A percentile compares a stretch with the other conserved stretches of the same genome.
phyloP scores from a whole-genome alignment of 495 filamentous ascomycete species.

The Hyaloscypha variabilis region DNA sequence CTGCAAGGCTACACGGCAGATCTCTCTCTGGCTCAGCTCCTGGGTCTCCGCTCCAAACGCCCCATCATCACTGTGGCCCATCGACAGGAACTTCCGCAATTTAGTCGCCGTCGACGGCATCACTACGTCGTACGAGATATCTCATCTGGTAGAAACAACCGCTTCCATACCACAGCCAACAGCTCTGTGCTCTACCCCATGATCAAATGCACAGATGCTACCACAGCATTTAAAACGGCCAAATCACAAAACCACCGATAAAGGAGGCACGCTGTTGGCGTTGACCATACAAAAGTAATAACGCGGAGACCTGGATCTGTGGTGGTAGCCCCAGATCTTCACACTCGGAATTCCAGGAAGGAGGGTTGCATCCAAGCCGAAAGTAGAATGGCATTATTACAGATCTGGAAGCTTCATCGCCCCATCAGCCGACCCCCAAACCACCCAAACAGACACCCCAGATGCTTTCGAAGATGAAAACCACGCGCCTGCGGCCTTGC shows the following conservation, averaged over 20 bases:
- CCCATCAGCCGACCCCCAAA: not conserved
- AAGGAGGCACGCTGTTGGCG: not conserved
- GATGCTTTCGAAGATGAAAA: not conserved
- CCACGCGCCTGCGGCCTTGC: not conserved
- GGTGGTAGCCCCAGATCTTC: not conserved
- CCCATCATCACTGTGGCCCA: not conserved
- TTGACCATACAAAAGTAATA: not conserved
- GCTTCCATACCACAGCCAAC: not conserved
- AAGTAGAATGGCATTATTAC: slow-evolving; percentile 3
- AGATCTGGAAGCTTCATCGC: not conserved
- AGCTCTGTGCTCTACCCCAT: not conserved
- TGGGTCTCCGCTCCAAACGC: not conserved
- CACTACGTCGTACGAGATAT: not conserved
- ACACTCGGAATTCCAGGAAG: not conserved
- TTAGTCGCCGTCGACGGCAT: not conserved
- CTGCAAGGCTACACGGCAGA: slow-evolving; percentile 4
- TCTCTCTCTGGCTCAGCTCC: not conserved
- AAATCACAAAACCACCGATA: not conserved
- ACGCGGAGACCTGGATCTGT: not conserved
- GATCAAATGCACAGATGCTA: not conserved
- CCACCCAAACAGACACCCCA: slow-evolving; percentile 3
- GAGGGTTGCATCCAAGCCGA: not conserved
- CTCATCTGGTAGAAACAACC: not conserved
- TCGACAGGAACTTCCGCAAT: not conserved
- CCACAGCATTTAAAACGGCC: not conserved